Evolutionary conservation across 768 basidiomycete species (phyloP), one percentile per base, ranked within the genome.

Genomic region (Tricholoma matsutake): DNA sequence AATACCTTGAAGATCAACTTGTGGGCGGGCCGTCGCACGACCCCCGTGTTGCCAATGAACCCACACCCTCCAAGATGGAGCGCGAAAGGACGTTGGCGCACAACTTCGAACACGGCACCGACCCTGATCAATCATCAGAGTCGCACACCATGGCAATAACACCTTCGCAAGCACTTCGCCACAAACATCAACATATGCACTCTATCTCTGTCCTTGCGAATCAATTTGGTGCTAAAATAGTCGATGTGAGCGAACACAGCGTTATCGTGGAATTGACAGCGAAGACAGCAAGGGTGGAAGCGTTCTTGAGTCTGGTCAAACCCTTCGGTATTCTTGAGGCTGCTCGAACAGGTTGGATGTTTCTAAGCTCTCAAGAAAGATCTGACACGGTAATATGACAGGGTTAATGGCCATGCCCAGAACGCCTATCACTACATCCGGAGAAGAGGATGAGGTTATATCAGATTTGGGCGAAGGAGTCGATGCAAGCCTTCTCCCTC

Each of bases 381-480:
- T 53, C 51, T 53, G 28, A 51, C 6, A 31, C 8, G 14, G n/a
- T n/a, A 32, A 32, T 18, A 32, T 3, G 16, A 53, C 63, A 96
- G 96, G 96, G 70, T 77, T 92, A 39, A 99, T 99, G 96, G 96
- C 92, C 6, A 97, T 99, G 92, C 97, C 97, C 4, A 86, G 97
- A 62, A 97, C 97, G 5, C 96, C 96, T 2, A 91, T 98, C 68
- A 72, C 83, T 14, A 71, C 66, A 4, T 60, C 68, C 5, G 72
- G 71, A 4, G 74, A 77, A 25, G 84, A 81, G 22, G 68, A 68
- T 3, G 68, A 66, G 1, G 31, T 45, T 11, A 22, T 56, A 25
- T 16, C 25, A n/a, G 65, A 66, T n/a, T 41, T 31, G 39, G 86
- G 82, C 52, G 86, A 79, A 49, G 76, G 76, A n/a, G 82, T 99